These are phyloP conservation scores for Aspergillus japonicus DNA, from an alignment of 2,329 filamentous ascomycete genomes.

Conservation along the genomic window DNA sequence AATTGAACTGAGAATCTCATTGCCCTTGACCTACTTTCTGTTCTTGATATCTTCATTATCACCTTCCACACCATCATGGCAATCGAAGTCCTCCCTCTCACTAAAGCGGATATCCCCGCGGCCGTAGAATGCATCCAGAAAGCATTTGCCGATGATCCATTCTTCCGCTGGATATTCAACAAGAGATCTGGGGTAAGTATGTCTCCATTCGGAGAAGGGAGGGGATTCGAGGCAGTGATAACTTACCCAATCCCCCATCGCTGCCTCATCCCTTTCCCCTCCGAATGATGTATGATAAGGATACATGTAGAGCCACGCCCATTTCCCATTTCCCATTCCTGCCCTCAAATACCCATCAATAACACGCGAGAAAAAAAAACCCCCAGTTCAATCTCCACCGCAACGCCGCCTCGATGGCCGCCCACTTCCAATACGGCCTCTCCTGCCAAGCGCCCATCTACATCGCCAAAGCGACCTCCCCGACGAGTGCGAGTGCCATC, in stretches of 20 bases:
- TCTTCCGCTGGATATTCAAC: conserved; percentile 65
- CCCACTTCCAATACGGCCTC: conserved; percentile 61
- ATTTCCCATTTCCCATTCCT: neutral
- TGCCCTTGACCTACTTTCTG: conserved; percentile 9
- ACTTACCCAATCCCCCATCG: neutral
- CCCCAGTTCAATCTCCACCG: conserved; percentile 58
- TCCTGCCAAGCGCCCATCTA: conserved; percentile 63
- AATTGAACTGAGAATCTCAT: conserved; percentile 20
- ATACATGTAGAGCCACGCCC: conserved; percentile 3
- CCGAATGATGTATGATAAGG: conserved; percentile 13
- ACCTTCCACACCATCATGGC: conserved; percentile 37
- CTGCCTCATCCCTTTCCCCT: neutral
- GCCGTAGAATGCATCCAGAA: conserved; percentile 65
- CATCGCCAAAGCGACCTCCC: conserved; percentile 64
- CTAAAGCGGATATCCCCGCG: conserved; percentile 60
- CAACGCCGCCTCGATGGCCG: conserved; percentile 62
- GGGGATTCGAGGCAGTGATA: neutral
- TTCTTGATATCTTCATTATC: conserved; percentile 4
- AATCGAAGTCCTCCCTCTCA: conserved; percentile 57
- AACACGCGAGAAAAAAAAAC: conserved; percentile 5
- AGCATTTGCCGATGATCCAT: conserved; percentile 66
- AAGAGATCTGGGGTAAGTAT: conserved; percentile 54
- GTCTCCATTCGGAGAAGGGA: neutral
- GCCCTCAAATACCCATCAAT: neutral
- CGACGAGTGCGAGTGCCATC: conserved; percentile 55